A percentile compares a stretch with the other conserved stretches of the same genome.
Evolutionary conservation across 345 rosid species (phyloP).

Genomic region (Eucalyptus camaldulensis): DNA sequence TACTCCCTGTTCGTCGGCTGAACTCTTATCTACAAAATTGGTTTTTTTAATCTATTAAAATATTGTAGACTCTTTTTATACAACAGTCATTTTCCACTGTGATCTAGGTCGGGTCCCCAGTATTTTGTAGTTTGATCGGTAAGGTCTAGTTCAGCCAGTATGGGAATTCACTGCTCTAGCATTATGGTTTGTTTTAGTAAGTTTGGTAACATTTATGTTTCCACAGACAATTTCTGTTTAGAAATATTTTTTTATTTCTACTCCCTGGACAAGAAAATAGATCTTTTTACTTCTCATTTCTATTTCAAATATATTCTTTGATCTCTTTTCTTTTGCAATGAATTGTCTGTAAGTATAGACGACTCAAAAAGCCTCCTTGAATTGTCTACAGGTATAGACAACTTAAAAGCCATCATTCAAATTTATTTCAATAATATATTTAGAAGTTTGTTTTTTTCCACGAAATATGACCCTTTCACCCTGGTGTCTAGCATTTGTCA

Average conservation of each 20-base stretch:
- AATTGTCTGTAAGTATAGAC: background rate
- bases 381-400: background rate
- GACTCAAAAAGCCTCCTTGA: background rate
- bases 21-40: too few relatives aligned
- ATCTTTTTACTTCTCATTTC: too few relatives aligned
- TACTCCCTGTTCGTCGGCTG: too few relatives aligned
- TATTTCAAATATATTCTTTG: accelerated
- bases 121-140: too few relatives aligned
- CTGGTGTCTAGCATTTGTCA: background rate
- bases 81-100: too few relatives aligned
- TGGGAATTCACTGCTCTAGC: too few relatives aligned
- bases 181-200: accelerated
- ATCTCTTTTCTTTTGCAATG: accelerated
- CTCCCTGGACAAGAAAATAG: accelerated
- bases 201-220: too few relatives aligned
- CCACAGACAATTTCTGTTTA: accelerated
- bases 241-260: accelerated
- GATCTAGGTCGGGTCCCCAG: too few relatives aligned
- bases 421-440: background rate
- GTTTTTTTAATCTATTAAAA: too few relatives aligned
- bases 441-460: background rate
- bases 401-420: background rate
- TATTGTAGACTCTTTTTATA: too few relatives aligned
- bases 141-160: too few relatives aligned
- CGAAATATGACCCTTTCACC: background rate